Evolutionary conservation across 108 stramenopile species (phyloP), one percentile per base, ranked within the genome.

Genomic region (Pseudonitzschia pungens): DNA sequence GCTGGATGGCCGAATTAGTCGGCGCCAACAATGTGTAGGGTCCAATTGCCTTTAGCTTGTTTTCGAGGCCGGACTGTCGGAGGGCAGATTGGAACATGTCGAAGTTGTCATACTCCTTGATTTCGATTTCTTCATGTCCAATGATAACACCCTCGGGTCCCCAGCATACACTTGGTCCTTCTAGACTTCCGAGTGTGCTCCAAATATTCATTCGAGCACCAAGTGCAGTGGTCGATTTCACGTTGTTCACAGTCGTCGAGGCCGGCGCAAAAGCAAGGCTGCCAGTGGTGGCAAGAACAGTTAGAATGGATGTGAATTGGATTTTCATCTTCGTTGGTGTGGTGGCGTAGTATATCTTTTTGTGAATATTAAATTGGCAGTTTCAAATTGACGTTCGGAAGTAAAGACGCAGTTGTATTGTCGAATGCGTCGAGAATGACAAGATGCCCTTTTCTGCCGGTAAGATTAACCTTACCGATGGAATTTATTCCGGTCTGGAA

Each of bases 101-200:
- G 43, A 72, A 72, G 43, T 64, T 72, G n/a, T 72, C 71, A 42
- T 72, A 72, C 50, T 72, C 71, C 62, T 72, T 72, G 40, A 72
- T 72, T 4, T 72, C 71, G 12, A 52, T 62, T 40, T 67, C 66
- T 24, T 67, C 66, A 16, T 67, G 44, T 0, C 66, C 66, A 51
- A 67, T 67, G 10, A 67, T 48, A 28, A 67, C 50, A 10, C 66
- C 66, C 45, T 67, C 66, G 31, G 66, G 66, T 9, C 66, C 66
- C 48, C 50, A 70, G 32, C 55, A 70, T 0, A 70, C 55, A 21
- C 36, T 41, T 4, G 69, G 69, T 36, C 55, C 54, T n/a, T 70
- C 55, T 18, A 56, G 20, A 31, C 28, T 22, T 33, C 40, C 48
- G n/a, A 70, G 29, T 40, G 51, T 26, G 14, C 53, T 55, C 69